Evolutionary conservation across 2,329 filamentous ascomycete species (phyloP), one percentile per base, ranked within the genome.

Genomic region (Cercospora berteroae): DNA sequence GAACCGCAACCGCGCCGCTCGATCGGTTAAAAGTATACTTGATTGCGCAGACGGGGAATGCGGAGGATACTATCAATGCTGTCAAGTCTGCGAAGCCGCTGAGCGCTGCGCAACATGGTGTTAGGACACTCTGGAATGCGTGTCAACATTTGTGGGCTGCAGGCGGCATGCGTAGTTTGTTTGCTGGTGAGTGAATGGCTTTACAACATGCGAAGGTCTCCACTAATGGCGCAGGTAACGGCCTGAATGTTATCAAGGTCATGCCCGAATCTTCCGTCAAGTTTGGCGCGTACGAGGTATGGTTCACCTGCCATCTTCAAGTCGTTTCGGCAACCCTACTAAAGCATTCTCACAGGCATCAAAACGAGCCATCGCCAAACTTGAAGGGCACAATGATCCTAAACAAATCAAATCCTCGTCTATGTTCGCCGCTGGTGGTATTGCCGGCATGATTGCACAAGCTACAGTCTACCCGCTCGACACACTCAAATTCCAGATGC

Each of bases 241-340:
- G 95, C 3, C 83, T 99, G 73, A 99, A 99, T 74, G 93, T 99
- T 2, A 80, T 97, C 76, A 99, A 99, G 80, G 95, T 99, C 68
- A 97, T 98, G 93, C 95, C 95, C 0, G 95, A 99, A 81, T 97
- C 94, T 29, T 94, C 95, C 27, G 97, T 99, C 77, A 96, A 97
- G 80, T 99, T 99, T 78, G 95, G 95, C 68, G 94, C 94, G 20
- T 99, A 97, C 77, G 95, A 99, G 82, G 87, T 87, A 78, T 74
- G 80, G 67, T 50, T 20, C n/a, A 23, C 13, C 3, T 39, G 12
- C 9, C 1, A 4, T 12, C 20, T 10, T 39, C 33, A 48, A 23
- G 48, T 42, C 36, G 18, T 44, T 20, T 25, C 20, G 12, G 61
- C n/a, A 33, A 23, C 62, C 13, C 12, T 69, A 25, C 67, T 69